Evolutionary conservation across 805 yeast species (phyloP).

Genomic region (Diddensiella transvaalensis): DNA sequence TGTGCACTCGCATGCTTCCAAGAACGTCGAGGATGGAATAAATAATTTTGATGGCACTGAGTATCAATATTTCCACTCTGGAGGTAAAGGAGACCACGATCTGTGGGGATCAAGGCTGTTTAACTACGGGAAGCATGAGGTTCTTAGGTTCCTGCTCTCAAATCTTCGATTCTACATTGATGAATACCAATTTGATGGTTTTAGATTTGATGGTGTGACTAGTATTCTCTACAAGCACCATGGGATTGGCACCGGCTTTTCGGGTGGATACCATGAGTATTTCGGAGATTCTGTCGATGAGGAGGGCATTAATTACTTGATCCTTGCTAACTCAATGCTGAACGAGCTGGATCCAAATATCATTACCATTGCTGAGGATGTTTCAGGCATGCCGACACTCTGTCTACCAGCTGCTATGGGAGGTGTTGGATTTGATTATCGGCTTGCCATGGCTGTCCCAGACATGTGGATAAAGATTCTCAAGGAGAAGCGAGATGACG

Average conservation of each 20-base stretch:
- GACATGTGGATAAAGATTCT: slow-evolving; percentile 98
- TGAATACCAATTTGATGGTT: slow-evolving; percentile 86
- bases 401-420: slow-evolving; percentile 72
- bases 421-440: slow-evolving; percentile 91
- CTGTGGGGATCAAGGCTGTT: slow-evolving; percentile 96
- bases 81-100: slow-evolving; percentile 83
- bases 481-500: slow-evolving; percentile 79
- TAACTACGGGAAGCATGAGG: slow-evolving; percentile 89
- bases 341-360: slow-evolving; percentile 50
- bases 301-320: slow-evolving; percentile 81
- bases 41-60: slow-evolving; percentile 94
- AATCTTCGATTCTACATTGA: slow-evolving; percentile 82
- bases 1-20: slow-evolving; percentile 95
- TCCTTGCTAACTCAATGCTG: slow-evolving; percentile 84
- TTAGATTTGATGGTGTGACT: slow-evolving; percentile 95
- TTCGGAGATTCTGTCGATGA: slow-evolving; percentile 76
- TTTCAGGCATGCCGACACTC: slow-evolving; percentile 94
- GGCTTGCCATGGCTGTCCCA: slow-evolving; percentile 95
- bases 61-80: slow-evolving; percentile 89
- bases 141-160: slow-evolving; percentile 76
- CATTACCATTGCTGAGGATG: slow-evolving; percentile 91
- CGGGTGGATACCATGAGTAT: slow-evolving; percentile 91
- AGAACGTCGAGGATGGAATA: slow-evolving; percentile 89
- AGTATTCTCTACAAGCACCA: slow-evolving; percentile 89
- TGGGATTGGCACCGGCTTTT: slow-evolving; percentile 82